A percentile compares a stretch with the other conserved stretches of the same genome.
phyloP scores from a whole-genome alignment of 495 filamentous ascomycete species.

The Neohortaea acidophila region DNA sequence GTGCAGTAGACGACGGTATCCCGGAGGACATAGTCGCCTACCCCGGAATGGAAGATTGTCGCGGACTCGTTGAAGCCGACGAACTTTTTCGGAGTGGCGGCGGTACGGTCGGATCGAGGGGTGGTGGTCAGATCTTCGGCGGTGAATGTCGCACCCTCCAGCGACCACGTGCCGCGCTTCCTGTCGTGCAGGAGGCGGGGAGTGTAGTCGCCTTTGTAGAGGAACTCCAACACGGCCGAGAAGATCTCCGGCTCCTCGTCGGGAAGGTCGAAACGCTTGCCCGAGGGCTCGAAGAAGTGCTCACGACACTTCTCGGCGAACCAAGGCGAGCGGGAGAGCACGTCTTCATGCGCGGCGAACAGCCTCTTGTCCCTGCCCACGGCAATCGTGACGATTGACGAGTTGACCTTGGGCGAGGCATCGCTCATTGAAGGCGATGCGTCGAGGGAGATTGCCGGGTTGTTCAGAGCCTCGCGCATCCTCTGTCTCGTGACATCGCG shows the following conservation, averaged over 20 bases:
- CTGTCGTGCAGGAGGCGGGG: constrained; percentile 32
- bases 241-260: constrained; percentile 53
- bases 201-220: constrained; percentile 59
- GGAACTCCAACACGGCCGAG: constrained; percentile 51
- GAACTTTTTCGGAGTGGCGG: constrained; percentile 7
- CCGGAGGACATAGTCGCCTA: constrained; percentile 55
- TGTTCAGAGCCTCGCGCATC: constrained; percentile 50
- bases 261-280: constrained; percentile 41
- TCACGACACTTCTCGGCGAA: constrained; percentile 40
- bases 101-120: constrained; percentile 9
- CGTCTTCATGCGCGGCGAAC: constrained; percentile 57
- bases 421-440: constrained; percentile 26
- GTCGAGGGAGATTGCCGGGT: constrained; percentile 18
- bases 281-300: constrained; percentile 39
- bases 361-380: constrained; percentile 68
- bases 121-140: constrained; percentile 9
- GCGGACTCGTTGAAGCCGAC: constrained; percentile 24
- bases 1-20: constrained; percentile 89
- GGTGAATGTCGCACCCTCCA: constrained; percentile 28
- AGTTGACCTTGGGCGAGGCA: constrained; percentile 40
- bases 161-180: constrained; percentile 27
- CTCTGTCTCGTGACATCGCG: constrained; percentile 60
- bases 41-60: constrained; percentile 51
- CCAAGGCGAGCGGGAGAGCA: constrained; percentile 43
- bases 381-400: constrained; percentile 69